phyloP scores from a whole-genome alignment of 345 rosid species.

The Eucalyptus caleyi region DNA sequence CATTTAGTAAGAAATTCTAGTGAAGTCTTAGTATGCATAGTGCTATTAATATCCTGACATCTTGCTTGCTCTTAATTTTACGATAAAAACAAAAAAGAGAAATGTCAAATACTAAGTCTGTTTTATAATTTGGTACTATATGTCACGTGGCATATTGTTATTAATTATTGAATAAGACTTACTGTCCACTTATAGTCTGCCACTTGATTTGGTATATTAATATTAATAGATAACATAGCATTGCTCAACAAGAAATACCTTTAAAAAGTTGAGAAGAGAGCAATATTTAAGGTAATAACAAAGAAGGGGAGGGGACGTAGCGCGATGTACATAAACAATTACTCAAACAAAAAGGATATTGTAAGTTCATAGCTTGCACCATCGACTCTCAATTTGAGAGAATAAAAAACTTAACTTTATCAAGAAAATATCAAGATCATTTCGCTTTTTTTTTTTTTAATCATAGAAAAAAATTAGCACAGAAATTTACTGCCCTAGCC shows the following conservation, averaged over 20 bases:
- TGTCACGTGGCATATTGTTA: background rate
- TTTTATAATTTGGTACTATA: background rate
- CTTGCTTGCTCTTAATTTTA: background rate
- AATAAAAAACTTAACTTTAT: background rate
- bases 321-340: fast-evolving
- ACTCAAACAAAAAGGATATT: background rate
- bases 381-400: background rate
- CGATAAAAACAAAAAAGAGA: background rate
- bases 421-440: background rate
- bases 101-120: background rate
- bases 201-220: background rate
- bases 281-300: background rate
- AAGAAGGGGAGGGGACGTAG: background rate
- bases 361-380: background rate
- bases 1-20: background rate
- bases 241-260: background rate
- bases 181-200: background rate
- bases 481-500: no score
- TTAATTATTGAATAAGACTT: background rate
- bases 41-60: fast-evolving
- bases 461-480: background rate
- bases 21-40: background rate
- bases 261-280: fast-evolving
- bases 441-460: no score
- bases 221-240: background rate